Percentiles rank a stretch among this genome's conserved stretches.
These are phyloP conservation scores for Psilocybe cubensis DNA, from an alignment of 768 basidiomycete species.

Conservation along the genomic window DNA sequence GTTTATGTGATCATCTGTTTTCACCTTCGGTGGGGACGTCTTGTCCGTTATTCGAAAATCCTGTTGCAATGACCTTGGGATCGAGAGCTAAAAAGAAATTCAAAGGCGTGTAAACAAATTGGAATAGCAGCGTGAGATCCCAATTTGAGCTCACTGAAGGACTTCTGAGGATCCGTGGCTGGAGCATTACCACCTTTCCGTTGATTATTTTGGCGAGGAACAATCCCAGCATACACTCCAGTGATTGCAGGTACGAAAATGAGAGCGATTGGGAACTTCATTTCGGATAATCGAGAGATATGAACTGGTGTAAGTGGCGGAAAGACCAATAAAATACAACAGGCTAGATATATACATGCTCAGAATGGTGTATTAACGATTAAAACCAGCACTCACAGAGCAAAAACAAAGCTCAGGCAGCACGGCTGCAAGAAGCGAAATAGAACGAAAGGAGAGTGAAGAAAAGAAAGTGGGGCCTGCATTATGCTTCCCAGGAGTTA, in stretches of 20 bases:
- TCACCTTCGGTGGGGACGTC: slow-evolving; percentile 17
- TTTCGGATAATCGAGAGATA: slow-evolving; percentile 43
- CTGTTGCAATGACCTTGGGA: slow-evolving; percentile 28
- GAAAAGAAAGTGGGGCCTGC: slow-evolving; percentile 16
- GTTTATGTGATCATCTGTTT: background rate
- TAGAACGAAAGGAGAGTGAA: slow-evolving; percentile 22
- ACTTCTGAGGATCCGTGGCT: slow-evolving; percentile 45
- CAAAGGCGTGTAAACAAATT: background rate
- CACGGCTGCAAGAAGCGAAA: slow-evolving; percentile 51
- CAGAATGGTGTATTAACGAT: no score
- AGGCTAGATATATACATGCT: slow-evolving; percentile 11
- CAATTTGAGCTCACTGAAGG: slow-evolving; percentile 33
- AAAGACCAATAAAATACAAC: slow-evolving; percentile 30
- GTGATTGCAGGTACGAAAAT: slow-evolving; percentile 44
- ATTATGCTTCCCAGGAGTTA: background rate
- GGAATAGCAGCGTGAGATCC: background rate
- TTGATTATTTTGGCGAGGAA: slow-evolving; percentile 25
- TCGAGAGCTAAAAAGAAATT: slow-evolving; percentile 41
- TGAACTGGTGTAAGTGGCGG: slow-evolving; percentile 37
- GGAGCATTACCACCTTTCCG: slow-evolving; percentile 20
- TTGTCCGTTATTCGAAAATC: slow-evolving; percentile 32
- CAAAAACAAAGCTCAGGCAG: slow-evolving; percentile 42
- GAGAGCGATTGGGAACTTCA: slow-evolving; percentile 53
- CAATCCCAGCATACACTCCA: slow-evolving; percentile 35
- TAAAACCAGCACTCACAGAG: background rate